Conservation (phyloP, 1,284 basidiomycete species). For the Vanrija sp. region DNA sequence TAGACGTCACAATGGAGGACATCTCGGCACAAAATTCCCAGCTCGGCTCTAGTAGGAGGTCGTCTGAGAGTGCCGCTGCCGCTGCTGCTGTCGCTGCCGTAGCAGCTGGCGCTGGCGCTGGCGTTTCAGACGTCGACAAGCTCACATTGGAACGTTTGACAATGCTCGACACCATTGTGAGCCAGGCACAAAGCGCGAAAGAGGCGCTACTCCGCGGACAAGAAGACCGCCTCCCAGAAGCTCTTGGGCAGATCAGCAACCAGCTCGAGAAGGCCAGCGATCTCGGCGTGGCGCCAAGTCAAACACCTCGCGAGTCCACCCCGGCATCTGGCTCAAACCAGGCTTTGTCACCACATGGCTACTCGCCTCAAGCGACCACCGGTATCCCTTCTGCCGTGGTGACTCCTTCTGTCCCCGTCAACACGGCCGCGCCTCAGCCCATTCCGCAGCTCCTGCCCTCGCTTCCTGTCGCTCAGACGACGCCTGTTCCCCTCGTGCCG, state of each 20-base stretch:
- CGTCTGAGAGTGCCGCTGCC: not conserved
- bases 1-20: slow-evolving; percentile 40
- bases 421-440: not conserved
- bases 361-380: slow-evolving; percentile 10
- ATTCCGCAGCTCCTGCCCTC: slow-evolving; percentile 24
- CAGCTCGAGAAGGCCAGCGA: slow-evolving; percentile 43
- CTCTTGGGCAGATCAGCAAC: slow-evolving; percentile 35
- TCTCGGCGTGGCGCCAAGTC: slow-evolving; percentile 34
- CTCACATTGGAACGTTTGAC: slow-evolving; percentile 22
- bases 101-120: too few relatives aligned
- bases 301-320: slow-evolving; percentile 30
- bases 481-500: not conserved
- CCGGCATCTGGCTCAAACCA: slow-evolving; percentile 22
- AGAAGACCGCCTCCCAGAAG: slow-evolving; percentile 33
- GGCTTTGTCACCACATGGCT: slow-evolving; percentile 30
- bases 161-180: slow-evolving; percentile 42
- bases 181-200: slow-evolving; percentile 36
- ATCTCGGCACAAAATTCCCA: not conserved
- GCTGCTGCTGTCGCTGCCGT: not conserved
- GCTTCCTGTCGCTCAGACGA: slow-evolving; percentile 25
- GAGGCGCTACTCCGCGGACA: slow-evolving; percentile 38
- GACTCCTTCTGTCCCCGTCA: not conserved
- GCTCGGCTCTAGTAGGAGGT: too few relatives aligned
- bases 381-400: not conserved
- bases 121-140: too few relatives aligned